Evolutionary conservation across 768 basidiomycete genomes (phyloP), one percentile per base, ranked within the genome.

Genomic region (Pleurotus platypus): DNA sequence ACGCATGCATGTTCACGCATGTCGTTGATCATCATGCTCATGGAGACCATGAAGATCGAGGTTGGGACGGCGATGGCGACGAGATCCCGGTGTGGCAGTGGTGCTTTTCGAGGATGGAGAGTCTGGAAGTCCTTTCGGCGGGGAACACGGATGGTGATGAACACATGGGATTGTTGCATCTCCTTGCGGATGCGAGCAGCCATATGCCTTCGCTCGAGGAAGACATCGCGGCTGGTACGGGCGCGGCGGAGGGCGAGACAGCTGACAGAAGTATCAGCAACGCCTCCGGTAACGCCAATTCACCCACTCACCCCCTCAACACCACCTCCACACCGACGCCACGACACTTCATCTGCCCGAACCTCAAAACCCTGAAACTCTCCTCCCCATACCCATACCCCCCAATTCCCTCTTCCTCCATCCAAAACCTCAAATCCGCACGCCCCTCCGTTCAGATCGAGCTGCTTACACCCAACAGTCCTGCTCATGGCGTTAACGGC

Each of bases 81-180:
- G 51, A 54, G 51, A 37, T 54, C 16, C 51, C 51, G n/a, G 39
- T 54, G 15, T 54, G 51, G 51, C 51, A 54, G 24, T 54, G 51
- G 51, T 54, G 51, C 38, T 54, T 54, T n/a, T 54, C 51, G 4
- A 15, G 51, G 2, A 54, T 54, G 51, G 13, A 12, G 11, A 22
- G 18, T 5, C 24, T 54, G 38, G 51, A 54, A 22, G 20, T 40
- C 16, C 22, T 54, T n/a, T 13, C 51, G 20, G 24, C 42, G 37
- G 38, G 15, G 51, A 54, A 54, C 20, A 26, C 37, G 20, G 51
- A 54, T 42, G 51, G 16, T 37, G 37, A 37, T 39, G 51, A 54
- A 26, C 51, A 54, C 9, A 16, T 54, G 37, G 51, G 51, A 24
- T 40, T 54, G 51, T 24, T 54, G 39, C 37, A 54, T 54, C 39